A percentile compares a stretch with the other conserved stretches of the same genome.
Conservation (phyloP, 306 rosid species). For the Rosa multiflora region DNA sequence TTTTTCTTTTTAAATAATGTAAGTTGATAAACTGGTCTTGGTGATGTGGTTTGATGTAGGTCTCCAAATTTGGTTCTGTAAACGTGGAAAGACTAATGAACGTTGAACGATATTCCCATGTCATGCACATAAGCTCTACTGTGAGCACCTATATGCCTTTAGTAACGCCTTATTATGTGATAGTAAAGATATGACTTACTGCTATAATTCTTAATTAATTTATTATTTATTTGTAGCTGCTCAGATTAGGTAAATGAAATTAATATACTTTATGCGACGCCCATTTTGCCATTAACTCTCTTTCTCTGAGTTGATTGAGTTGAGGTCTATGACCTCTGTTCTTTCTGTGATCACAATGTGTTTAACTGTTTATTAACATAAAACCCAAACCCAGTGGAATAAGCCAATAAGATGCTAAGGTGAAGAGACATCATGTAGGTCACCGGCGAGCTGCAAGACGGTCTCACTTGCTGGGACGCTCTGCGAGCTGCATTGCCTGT, state of each 20-base stretch:
- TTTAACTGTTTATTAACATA: neutral
- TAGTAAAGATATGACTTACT: neutral
- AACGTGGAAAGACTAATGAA: conserved; percentile 80
- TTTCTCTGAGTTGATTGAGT: neutral
- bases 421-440: conserved; percentile 41
- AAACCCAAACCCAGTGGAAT: neutral
- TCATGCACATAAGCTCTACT: conserved; percentile 97
- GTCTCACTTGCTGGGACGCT: conserved; percentile 72
- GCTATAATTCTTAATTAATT: too few species aligned
- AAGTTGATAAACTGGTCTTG: conserved; percentile 28
- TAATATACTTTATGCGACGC: neutral
- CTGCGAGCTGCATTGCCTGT: conserved; percentile 78
- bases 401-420: neutral
- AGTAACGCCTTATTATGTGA: neutral
- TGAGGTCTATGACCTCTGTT: neutral
- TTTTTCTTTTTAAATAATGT: neutral
- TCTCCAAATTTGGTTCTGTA: conserved; percentile 64
- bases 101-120: conserved; percentile 78
- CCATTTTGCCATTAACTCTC: neutral
- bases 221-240: neutral
- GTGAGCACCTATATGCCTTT: conserved; percentile 34
- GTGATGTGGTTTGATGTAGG: conserved; percentile 44
- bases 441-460: conserved; percentile 67
- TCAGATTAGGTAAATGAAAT: neutral
- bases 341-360: neutral